Base-by-base conservation (phyloP, 2,329 filamentous ascomycete genomes). In the Arthrobotrys iridis region DNA sequence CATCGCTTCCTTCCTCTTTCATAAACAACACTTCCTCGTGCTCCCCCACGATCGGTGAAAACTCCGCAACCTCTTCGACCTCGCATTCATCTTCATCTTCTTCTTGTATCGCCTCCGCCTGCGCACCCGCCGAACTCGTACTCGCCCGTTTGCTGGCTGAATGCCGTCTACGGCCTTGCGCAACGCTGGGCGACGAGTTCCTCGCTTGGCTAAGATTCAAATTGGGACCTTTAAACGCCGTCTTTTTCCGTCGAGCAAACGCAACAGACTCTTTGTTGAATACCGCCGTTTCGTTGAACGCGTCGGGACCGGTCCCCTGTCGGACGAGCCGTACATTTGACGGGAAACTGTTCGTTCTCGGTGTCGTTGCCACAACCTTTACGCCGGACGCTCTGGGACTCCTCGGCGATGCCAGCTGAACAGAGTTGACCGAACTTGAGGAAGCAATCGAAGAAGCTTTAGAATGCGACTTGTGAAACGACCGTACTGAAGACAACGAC, bases 351-450 rank as follows among this genome's bases (percentile, higher is more conserved):
- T 86, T 85, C 1, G 87, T 84, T n/a, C 83, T 82, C 0, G 91
- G 93, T 0, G 94, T 94, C 0, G 93, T 97, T 0, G 92, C 92
- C 0, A 95, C 94, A 1, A 98, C 88, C n/a, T 98, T 91, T 83
- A 98, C 98, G 79, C 98, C 91, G 0, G 92, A 96, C 78, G 92
- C 88, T 81, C 97, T 93, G 0, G 95, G 94, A 2, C 90, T 93
- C 22, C 91, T 88, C 11, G 87, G 87, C 35, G 87, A 83, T 45
- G 86, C 87, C 57, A 88, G 84, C 0, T 88, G 88, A 13, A 88
- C 90, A 80, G 89, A 90, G 35, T 90, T 90, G 15, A 89, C 87
- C 2, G 87, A 85, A 2, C 88, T 88, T 0, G 90, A 97, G 45
- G 93, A 97, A 0, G 93, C 95, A 30, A 74, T 74, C 0, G 93